Evolutionary conservation across 352 stramenopile genomes (phyloP), one percentile per base, ranked within the genome.

Genomic region (Globisporangium abappressorium): DNA sequence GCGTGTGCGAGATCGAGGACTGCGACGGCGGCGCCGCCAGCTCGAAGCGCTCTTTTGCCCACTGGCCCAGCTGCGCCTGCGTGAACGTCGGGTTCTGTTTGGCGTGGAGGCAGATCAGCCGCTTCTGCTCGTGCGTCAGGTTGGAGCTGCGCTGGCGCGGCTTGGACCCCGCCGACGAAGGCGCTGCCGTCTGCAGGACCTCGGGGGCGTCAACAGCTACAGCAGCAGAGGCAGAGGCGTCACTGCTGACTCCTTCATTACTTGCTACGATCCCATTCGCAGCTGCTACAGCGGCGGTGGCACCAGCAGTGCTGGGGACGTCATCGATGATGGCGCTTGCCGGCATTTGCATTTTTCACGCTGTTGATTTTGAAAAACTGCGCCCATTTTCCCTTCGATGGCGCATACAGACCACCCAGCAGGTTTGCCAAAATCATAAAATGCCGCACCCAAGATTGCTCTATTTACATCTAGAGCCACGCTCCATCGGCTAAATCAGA

Each of bases 61-160:
- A 94, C 26, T 84, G 75, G 49, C 81, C 85, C 49, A 94, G 70
- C 69, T 92, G 83, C 68, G 76, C 76, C 74, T 94, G 86, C 57
- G 86, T 92, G 18, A 72, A 75, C 66, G 82, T 91, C 62, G 86
- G 86, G 65, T 90, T 81, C 70, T 90, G 84, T 70, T 83, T 80
- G 60, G 80, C 76, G 70, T 91, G 84, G 30, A 91, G 69, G 62
- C 85, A 93, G 67, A 93, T 91, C 47, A 89, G 71, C 0, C 84
- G 83, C 78, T 93, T 93, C 73, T 93, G 85, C 65, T 91, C 85
- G 68, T 90, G 82, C 62, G 85, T 93, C 55, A 93, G 78, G 73
- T 91, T 93, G 54, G 78, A 78, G 66, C 78, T 89, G 80, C 84
- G 81, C 46, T 77, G 66, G 71, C 81, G 80, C 24, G 78, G 62